Evolutionary conservation across 768 basidiomycete genomes (phyloP).

Genomic region (Coprinellus micaceus): DNA sequence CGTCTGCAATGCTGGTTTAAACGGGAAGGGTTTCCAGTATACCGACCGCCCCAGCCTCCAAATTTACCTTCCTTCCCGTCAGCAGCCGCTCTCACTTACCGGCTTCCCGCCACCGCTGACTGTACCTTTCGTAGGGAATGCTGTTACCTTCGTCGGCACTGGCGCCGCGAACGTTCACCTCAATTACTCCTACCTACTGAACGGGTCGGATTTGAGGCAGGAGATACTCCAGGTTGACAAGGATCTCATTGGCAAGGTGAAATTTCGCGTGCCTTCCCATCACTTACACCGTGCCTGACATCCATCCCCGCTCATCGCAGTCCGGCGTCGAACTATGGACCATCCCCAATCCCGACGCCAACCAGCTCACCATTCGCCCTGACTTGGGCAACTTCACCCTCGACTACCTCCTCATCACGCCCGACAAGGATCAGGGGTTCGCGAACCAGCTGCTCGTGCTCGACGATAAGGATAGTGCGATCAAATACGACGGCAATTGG

Average conservation of each 20-base stretch:
- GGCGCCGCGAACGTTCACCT: neutral
- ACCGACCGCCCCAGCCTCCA: neutral
- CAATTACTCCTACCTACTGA: neutral
- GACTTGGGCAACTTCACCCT: slow-evolving; percentile 2
- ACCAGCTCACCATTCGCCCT: neutral
- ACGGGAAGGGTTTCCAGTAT: neutral
- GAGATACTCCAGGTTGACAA: neutral
- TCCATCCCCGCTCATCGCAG: neutral
- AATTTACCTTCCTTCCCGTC: neutral
- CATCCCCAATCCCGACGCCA: neutral
- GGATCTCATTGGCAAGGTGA: slow-evolving; percentile 4
- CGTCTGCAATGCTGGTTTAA: neutral
- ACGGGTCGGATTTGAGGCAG: neutral
- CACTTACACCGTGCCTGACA: neutral
- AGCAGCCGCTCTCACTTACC: neutral
- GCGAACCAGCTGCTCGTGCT: neutral
- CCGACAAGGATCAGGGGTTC: neutral
- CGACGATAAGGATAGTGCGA: neutral
- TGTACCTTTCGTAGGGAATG: neutral
- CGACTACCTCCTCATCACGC: slow-evolving; percentile 8
- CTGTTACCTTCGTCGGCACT: neutral
- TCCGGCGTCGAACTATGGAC: slow-evolving; percentile 1
- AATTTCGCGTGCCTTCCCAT: neutral
- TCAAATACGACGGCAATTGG: slow-evolving; percentile 1
- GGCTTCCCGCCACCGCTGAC: too few species aligned